Percentiles rank a stretch among this genome's conserved stretches.
Evolutionary conservation across 345 rosid genomes (phyloP).

Genomic region (Eucalyptus guilfoylei): DNA sequence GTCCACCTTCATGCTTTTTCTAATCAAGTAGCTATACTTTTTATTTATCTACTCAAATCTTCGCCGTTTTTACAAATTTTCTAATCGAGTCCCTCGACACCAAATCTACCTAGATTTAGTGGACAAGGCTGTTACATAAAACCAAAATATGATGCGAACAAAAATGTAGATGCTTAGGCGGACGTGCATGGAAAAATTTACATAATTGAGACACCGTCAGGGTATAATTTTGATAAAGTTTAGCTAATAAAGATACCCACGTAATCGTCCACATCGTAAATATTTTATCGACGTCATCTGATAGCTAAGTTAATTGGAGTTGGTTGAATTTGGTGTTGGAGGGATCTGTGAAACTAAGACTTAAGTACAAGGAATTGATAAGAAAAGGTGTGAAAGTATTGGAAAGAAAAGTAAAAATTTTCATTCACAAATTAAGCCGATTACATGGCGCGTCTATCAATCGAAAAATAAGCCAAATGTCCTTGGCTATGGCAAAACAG

Average conservation of each 20-base stretch:
- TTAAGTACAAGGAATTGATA: background rate
- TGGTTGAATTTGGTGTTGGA: background rate
- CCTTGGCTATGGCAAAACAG: background rate
- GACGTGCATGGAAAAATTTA: background rate
- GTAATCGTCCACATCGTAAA: background rate
- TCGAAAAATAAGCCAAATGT: background rate
- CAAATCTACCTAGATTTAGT: background rate
- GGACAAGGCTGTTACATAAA: background rate
- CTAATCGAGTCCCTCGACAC: background rate
- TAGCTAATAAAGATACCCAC: background rate
- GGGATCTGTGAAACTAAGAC: background rate
- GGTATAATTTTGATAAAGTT: background rate
- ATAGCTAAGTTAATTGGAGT: background rate
- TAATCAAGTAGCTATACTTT: background rate
- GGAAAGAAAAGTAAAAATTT: background rate
- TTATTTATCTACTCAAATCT: background rate
- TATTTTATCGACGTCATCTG: background rate
- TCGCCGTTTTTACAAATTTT: background rate
- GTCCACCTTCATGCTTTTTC: background rate
- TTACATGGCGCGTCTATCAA: background rate
- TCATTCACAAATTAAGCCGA: background rate
- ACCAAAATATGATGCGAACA: too few species aligned
- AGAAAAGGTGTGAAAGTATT: background rate
- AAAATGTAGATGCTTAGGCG: background rate
- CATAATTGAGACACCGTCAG: too few species aligned